Evolutionary conservation across 192 early-diverging fungal species (phyloP).

Genomic region (Haplosporangium gracile): DNA sequence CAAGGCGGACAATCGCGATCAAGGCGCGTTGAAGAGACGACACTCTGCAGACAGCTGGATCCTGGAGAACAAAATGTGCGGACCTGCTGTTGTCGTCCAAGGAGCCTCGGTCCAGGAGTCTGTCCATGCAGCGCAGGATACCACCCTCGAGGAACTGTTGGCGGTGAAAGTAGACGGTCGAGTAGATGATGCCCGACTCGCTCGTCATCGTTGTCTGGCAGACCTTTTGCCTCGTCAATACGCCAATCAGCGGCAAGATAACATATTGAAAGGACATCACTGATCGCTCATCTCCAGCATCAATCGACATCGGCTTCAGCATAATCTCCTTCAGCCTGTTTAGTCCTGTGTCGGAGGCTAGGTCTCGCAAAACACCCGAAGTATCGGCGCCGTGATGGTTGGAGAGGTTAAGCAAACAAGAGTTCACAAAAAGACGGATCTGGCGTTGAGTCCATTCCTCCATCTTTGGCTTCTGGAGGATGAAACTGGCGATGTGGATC

Average conservation of each 20-base stretch:
- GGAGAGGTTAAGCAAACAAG: conserved; percentile 46
- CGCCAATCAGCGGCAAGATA: conserved; percentile 54
- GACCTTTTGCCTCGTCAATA: conserved; percentile 49
- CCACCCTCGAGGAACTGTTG: conserved; percentile 32
- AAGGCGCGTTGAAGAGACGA: conserved; percentile 33
- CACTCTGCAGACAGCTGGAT: conserved; percentile 15
- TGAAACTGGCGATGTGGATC: conserved; percentile 13
- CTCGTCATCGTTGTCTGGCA: conserved; percentile 47
- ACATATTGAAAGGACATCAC: conserved; percentile 56
- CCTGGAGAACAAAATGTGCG: background rate
- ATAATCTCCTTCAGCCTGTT: conserved; percentile 40
- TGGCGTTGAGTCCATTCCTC: background rate
- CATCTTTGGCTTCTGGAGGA: conserved; percentile 15
- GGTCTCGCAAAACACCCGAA: conserved; percentile 26
- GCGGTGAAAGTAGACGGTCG: conserved; percentile 41
- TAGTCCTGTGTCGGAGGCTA: conserved; percentile 23
- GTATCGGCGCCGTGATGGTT: conserved; percentile 46
- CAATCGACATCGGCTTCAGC: conserved; percentile 32
- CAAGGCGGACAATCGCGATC: conserved; percentile 45
- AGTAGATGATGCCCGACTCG: conserved; percentile 43
- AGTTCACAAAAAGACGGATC: conserved; percentile 40
- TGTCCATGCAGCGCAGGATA: conserved; percentile 39
- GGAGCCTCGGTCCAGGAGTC: conserved; percentile 31
- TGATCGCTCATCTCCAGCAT: conserved; percentile 13
- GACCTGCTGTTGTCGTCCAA: conserved; percentile 6